Conservation (phyloP, 192 early-diverging fungal genomes). For the Gorgonomyces haynaldii region DNA sequence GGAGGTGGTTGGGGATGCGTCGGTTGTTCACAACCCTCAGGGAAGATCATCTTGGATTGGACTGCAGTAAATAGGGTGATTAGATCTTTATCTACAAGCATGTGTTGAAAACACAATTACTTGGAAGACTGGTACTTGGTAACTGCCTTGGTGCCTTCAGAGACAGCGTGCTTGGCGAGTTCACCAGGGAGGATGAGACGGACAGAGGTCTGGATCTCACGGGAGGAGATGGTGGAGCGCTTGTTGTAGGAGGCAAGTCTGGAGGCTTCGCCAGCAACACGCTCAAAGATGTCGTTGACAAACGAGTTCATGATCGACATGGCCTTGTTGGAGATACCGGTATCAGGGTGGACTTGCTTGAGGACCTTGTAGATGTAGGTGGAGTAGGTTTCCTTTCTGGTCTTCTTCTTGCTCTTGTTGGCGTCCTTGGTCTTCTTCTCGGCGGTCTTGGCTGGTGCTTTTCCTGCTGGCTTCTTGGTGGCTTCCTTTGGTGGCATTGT, state of each 20-base stretch:
- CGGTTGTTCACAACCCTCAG: slow-evolving; percentile 52
- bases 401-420: slow-evolving; percentile 52
- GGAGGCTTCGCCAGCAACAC: slow-evolving; percentile 59
- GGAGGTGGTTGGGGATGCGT: slow-evolving; percentile 23
- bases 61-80: slow-evolving; percentile 27
- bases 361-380: slow-evolving; percentile 96
- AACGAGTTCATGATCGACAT: slow-evolving; percentile 96
- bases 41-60: slow-evolving; percentile 74
- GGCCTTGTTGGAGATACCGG: slow-evolving; percentile 94
- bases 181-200: slow-evolving; percentile 80
- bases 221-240: slow-evolving; percentile 86
- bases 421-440: slow-evolving; percentile 47
- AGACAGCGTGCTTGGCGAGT: slow-evolving; percentile 93
- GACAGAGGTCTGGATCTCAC: slow-evolving; percentile 84
- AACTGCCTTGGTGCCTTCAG: slow-evolving; percentile 96
- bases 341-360: slow-evolving; percentile 95
- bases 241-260: slow-evolving; percentile 89
- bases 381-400: slow-evolving; percentile 80
- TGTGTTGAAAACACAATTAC: too few species aligned
- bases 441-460: slow-evolving; percentile 62
- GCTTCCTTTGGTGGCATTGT: slow-evolving; percentile 40
- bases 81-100: too few species aligned
- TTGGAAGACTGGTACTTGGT: slow-evolving; percentile 91
- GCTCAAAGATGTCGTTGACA: slow-evolving; percentile 95
- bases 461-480: slow-evolving; percentile 33